Percentiles rank a stretch among this genome's conserved stretches.
Evolutionary conservation across 768 basidiomycete genomes (phyloP).

Genomic region (Tulasnella calospora): DNA sequence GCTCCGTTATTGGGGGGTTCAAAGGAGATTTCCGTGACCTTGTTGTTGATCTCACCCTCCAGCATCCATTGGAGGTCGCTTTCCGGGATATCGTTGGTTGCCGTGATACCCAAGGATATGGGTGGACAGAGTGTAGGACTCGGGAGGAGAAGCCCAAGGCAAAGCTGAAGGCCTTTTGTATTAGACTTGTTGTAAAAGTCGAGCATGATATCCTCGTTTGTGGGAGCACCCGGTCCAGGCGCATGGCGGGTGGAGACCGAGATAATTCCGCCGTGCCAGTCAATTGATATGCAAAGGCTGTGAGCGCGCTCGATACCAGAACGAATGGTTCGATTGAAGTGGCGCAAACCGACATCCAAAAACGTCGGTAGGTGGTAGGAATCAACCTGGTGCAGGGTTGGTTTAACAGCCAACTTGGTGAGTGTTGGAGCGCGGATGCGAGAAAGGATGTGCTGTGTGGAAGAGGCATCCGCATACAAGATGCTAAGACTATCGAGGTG

Average conservation of each 20-base stretch:
- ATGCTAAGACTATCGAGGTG: not conserved
- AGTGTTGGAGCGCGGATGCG: not conserved
- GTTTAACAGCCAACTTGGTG: not conserved
- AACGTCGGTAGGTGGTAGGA: not conserved
- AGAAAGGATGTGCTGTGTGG: not conserved
- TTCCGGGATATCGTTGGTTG: not conserved
- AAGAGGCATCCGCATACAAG: not conserved
- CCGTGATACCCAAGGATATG: not conserved
- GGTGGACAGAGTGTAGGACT: not conserved
- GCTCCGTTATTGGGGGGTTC: accelerated
- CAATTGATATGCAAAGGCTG: too few relatives aligned
- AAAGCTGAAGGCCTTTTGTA: not conserved
- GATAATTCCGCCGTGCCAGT: too few relatives aligned
- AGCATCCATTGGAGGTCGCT: not conserved
- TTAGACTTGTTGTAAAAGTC: not conserved
- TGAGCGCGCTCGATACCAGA: not conserved
- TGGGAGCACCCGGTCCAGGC: too few relatives aligned
- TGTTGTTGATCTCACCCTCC: not conserved
- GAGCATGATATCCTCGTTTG: not conserved
- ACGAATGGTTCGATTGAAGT: not conserved
- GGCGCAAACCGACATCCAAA: not conserved
- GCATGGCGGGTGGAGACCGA: too few relatives aligned
- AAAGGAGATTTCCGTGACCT: not conserved
- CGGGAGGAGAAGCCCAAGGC: not conserved
- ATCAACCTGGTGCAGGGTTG: not conserved